A percentile compares a stretch with the other conserved stretches of the same genome.
phyloP scores from a whole-genome alignment of 1,284 basidiomycete genomes.

The Heterobasidion parviporum region DNA sequence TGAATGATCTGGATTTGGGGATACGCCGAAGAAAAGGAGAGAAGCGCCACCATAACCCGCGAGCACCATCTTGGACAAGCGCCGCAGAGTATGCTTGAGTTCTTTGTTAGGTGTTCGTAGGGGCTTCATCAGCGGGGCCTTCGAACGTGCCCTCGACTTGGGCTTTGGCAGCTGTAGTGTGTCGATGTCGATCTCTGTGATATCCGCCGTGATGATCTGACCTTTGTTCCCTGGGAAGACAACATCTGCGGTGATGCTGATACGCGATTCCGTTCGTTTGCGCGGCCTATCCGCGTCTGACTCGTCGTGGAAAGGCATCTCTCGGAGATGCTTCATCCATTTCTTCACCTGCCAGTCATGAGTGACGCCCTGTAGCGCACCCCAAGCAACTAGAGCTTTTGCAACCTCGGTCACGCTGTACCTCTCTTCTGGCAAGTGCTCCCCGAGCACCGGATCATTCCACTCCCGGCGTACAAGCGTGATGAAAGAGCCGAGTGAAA shows the following conservation, averaged over 20 bases:
- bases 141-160: not conserved
- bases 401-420: conserved; percentile 58
- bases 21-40: conserved; percentile 70
- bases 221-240: conserved; percentile 49
- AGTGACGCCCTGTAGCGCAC: conserved; percentile 68
- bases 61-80: conserved; percentile 71
- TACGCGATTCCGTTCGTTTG: conserved; percentile 5
- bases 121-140: conserved; percentile 14
- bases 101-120: conserved; percentile 35
- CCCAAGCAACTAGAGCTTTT: conserved; percentile 67
- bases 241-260: conserved; percentile 42
- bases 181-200: conserved; percentile 33
- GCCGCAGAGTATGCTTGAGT: conserved; percentile 57
- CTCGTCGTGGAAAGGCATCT: conserved; percentile 53
- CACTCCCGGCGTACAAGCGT: conserved; percentile 63
- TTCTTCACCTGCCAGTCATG: conserved; percentile 66
- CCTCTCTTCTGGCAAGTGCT: conserved; percentile 47
- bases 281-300: conserved; percentile 8
- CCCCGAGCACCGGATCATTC: conserved; percentile 43
- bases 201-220: conserved; percentile 61
- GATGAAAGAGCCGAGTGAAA: conserved; percentile 72
- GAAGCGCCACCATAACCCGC: conserved; percentile 76
- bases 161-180: not conserved
- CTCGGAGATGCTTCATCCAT: conserved; percentile 57
- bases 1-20: conserved; percentile 23